Evolutionary conservation across 257 asterid genomes (phyloP).

Genomic region (Gardenia jasminoides): DNA sequence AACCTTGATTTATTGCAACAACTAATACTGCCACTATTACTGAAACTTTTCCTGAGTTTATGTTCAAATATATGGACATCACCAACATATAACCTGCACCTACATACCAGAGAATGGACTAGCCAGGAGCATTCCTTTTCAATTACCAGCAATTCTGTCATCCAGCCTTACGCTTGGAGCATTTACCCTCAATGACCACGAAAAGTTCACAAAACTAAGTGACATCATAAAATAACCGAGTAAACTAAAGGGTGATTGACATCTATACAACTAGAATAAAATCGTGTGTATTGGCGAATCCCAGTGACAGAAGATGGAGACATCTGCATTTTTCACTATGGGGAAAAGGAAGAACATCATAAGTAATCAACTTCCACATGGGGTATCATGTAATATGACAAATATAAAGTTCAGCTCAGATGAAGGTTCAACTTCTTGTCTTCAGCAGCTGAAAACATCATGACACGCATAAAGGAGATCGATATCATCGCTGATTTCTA

Average conservation of each 20-base stretch:
- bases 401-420: neutral
- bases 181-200: neutral
- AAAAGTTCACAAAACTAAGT: too few relatives aligned
- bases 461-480: too few relatives aligned
- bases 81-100: neutral
- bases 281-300: neutral
- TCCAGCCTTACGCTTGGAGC: too few relatives aligned
- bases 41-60: neutral
- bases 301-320: neutral
- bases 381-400: neutral
- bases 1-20: neutral
- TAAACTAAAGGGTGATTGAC: too few relatives aligned
- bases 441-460: too few relatives aligned
- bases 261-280: too few relatives aligned
- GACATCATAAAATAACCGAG: neutral
- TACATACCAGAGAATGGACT: neutral
- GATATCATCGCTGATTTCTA: too few relatives aligned
- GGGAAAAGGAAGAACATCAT: too few relatives aligned
- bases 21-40: neutral
- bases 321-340: neutral
- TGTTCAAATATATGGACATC: neutral
- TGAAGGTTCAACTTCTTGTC: neutral
- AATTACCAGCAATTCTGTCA: neutral
- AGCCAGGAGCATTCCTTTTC: neutral
- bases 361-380: too few relatives aligned